Conservation (phyloP, 2,329 filamentous ascomycete species). For the Colletotrichum kahawae region DNA sequence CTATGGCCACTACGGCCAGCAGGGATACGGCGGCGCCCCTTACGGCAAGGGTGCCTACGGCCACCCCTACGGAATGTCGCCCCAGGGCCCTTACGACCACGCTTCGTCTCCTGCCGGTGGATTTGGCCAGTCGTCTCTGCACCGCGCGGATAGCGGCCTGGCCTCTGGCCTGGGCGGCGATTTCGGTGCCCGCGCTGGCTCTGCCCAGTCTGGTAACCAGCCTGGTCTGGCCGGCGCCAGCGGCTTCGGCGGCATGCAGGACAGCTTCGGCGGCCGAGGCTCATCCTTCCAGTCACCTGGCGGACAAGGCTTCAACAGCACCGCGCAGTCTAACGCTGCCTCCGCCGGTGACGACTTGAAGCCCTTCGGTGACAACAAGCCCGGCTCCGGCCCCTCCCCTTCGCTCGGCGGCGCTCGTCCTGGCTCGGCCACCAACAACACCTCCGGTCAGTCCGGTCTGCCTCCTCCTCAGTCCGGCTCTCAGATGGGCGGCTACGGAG, state of each 20-base stretch:
- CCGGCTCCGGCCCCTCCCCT: slow-evolving; percentile 59
- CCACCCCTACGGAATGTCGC: slow-evolving; percentile 61
- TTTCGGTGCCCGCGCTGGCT: slow-evolving; percentile 53
- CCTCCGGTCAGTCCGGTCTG: slow-evolving; percentile 55
- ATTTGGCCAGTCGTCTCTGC: slow-evolving; percentile 59
- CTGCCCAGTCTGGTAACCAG: slow-evolving; percentile 55
- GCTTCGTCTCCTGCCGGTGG: slow-evolving; percentile 56
- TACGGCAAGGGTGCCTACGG: slow-evolving; percentile 64
- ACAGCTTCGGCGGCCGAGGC: slow-evolving; percentile 58
- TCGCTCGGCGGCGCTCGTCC: slow-evolving; percentile 61
- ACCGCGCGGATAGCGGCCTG: slow-evolving; percentile 55
- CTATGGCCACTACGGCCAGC: slow-evolving; percentile 60
- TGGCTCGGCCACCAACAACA: slow-evolving; percentile 62
- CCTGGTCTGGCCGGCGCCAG: slow-evolving; percentile 51
- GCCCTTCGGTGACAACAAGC: slow-evolving; percentile 63
- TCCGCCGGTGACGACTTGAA: slow-evolving; percentile 60
- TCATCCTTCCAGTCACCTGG: slow-evolving; percentile 60
- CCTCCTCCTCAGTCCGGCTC: slow-evolving; percentile 60
- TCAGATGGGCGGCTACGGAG: slow-evolving; percentile 61
- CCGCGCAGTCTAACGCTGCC: slow-evolving; percentile 50
- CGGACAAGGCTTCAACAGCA: slow-evolving; percentile 58
- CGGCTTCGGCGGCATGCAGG: slow-evolving; percentile 59
- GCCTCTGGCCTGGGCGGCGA: slow-evolving; percentile 57
- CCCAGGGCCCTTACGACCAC: slow-evolving; percentile 63
- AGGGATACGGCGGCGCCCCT: slow-evolving; percentile 51